Conservation (phyloP, 2,329 filamentous ascomycete genomes). For the Claviceps sp. region DNA sequence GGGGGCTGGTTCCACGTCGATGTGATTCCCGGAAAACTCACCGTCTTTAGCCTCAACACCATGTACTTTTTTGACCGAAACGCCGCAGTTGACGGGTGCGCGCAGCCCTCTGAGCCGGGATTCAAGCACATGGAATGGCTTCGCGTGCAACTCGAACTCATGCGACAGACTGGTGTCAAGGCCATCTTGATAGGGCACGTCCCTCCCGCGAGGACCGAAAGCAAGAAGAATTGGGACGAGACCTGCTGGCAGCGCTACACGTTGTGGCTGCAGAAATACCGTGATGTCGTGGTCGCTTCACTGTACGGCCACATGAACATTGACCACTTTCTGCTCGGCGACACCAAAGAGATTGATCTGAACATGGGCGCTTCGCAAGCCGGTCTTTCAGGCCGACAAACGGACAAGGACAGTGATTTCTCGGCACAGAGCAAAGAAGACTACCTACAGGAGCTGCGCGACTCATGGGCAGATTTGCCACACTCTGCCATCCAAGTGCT, state of each 20-base stretch:
- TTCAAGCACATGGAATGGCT: conserved; percentile 96
- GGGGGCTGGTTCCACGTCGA: conserved; percentile 94
- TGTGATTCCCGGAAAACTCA: conserved; percentile 72
- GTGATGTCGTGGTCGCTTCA: conserved; percentile 70
- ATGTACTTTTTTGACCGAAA: conserved; percentile 94
- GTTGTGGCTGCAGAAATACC: conserved; percentile 78
- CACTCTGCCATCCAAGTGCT: conserved; percentile 25
- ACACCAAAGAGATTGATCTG: conserved; percentile 63
- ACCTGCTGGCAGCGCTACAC: conserved; percentile 98
- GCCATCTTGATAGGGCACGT: conserved; percentile 91
- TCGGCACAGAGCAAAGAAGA: conserved; percentile 46
- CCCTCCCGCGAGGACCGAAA: conserved; percentile 71
- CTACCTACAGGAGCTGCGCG: conserved; percentile 67
- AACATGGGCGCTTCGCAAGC: conserved; percentile 22
- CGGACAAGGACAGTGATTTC: conserved; percentile 36
- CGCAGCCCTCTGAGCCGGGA: conserved; percentile 64
- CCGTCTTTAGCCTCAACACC: conserved; percentile 90
- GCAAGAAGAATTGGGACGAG: conserved; percentile 87
- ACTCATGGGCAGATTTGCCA: conserved; percentile 66
- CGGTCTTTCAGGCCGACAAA: neutral
- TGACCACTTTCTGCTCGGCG: conserved; percentile 90
- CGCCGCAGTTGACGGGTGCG: conserved; percentile 83
- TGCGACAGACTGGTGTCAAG: conserved; percentile 79
- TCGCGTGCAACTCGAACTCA: conserved; percentile 69
- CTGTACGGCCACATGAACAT: conserved; percentile 97